Evolutionary conservation across 345 rosid genomes (phyloP).

Genomic region (Sisymbrium altissimum): DNA sequence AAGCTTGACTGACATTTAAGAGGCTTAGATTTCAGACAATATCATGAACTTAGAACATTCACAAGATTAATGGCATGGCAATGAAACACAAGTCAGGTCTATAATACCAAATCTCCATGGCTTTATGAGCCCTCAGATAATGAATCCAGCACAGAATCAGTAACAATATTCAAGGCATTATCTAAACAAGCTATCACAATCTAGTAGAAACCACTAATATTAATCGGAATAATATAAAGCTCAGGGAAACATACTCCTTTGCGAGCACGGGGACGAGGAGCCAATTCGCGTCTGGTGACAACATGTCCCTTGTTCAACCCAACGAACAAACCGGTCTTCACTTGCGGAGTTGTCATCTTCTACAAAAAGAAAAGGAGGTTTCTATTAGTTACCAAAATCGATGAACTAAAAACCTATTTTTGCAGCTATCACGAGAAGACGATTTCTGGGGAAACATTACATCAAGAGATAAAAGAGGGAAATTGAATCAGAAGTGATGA

Average conservation of each 20-base stretch:
- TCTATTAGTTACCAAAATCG: background rate
- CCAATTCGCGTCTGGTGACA: slow-evolving; percentile 32
- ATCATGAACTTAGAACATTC: background rate
- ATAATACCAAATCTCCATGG: background rate
- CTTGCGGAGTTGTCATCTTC: slow-evolving; percentile 28
- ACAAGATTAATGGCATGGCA: background rate
- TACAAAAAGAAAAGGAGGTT: background rate
- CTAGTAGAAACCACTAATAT: background rate
- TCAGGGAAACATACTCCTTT: slow-evolving; percentile 29
- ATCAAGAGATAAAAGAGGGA: background rate
- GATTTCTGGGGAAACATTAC: background rate
- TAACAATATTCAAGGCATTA: background rate
- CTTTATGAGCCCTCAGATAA: background rate
- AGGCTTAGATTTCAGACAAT: too few relatives aligned
- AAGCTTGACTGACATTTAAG: too few relatives aligned
- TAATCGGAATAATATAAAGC: background rate
- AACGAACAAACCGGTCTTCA: slow-evolving; percentile 37
- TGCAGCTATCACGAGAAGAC: background rate
- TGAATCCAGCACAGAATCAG: background rate
- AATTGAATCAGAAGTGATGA: background rate
- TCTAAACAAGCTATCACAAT: background rate
- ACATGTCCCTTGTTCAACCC: slow-evolving; percentile 44
- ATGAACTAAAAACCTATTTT: background rate
- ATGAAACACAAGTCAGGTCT: background rate
- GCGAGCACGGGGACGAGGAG: slow-evolving; percentile 39